Base-by-base conservation (phyloP, 164 flowering plant genomes). In the Litsea cubeba region DNA sequence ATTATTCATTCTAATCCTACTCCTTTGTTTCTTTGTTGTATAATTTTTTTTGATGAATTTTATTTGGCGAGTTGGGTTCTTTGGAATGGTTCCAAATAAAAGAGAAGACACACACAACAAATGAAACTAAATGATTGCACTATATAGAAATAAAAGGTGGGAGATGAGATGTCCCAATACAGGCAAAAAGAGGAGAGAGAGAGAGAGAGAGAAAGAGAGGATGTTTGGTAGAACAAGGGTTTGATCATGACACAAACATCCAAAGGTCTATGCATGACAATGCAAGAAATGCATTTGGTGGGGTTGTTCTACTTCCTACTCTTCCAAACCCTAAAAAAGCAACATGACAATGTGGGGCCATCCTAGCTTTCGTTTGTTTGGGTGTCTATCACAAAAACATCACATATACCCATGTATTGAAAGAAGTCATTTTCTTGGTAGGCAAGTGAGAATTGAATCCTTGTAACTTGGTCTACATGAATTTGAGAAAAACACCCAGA, bases 251-350 rank as follows among this genome's bases (percentile, higher is more conserved):
- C 20, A 63, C 66, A 63, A 22, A 1, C 26, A 63, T 63, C 32
- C 66, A 63, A 63, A 54, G 28, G 7, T 12, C 66, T 12, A 23
- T 12, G 17, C 28, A 63, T 63, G 28, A 63, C 60, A 54, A 63
- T 12, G 14, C 66, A 63, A 63, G 32, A 63, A 63, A 63, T 63
- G 66, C 24, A 63, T 63, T 63, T 63, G 66, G 66, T 63, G 32
- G 66, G 66, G 28, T 23, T 22, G 28, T 25, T 54, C 60, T 12
- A 7, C 23, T 60, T 2, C 23, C 63, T n/a, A 7, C 66, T 25
- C 66, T 63, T 63, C 66, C 66, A 63, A 23, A 14, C 28, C 66
- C 66, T 2, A 63, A 54, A 17, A 54, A 54, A 54, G 60, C 60
- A 54, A 54, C n/a, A 20, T 3, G 0, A 17, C 17, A 20, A 54